Percentiles rank a stretch among this genome's conserved stretches.
Evolutionary conservation across 1,284 basidiomycete species (phyloP).

Genomic region (Hymenochaete sp.): DNA sequence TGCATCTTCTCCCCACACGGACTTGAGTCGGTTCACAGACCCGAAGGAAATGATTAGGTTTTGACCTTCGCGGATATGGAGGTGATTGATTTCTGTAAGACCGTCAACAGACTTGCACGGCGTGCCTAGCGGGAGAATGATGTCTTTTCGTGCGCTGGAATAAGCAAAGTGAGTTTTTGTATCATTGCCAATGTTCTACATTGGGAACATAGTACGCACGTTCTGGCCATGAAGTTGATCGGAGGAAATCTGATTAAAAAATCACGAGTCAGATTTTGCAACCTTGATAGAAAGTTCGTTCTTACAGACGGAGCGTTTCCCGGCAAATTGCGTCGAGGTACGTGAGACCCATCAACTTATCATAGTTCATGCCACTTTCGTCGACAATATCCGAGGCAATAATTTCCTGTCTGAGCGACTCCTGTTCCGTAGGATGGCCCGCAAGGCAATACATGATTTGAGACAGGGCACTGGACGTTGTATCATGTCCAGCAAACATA

Average conservation of each 20-base stretch:
- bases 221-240: constrained; percentile 18
- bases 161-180: not conserved
- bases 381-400: constrained; percentile 11
- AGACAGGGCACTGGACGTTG: constrained; percentile 18
- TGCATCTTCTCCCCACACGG: constrained; percentile 29
- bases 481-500: constrained; percentile 18
- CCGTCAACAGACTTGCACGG: constrained; percentile 15
- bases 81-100: constrained; percentile 9
- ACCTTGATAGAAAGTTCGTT: not conserved
- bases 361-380: constrained; percentile 10
- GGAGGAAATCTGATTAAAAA: constrained; percentile 12
- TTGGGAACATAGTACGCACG: constrained; percentile 11
- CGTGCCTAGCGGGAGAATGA: constrained; percentile 15
- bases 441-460: constrained; percentile 12
- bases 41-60: constrained; percentile 24
- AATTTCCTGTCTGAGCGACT: constrained; percentile 15
- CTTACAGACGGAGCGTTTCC: constrained; percentile 17
- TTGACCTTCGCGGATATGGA: constrained; percentile 15
- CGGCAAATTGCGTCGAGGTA: constrained; percentile 18
- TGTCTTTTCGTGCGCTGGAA: constrained; percentile 14
- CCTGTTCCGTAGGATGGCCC: constrained; percentile 10
- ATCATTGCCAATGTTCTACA: not conserved
- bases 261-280: not conserved
- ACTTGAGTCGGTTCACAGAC: constrained; percentile 25
- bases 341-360: constrained; percentile 15